Evolutionary conservation across 2,329 filamentous ascomycete genomes (phyloP), one percentile per base, ranked within the genome.

Genomic region (Phialophora verrucosa): DNA sequence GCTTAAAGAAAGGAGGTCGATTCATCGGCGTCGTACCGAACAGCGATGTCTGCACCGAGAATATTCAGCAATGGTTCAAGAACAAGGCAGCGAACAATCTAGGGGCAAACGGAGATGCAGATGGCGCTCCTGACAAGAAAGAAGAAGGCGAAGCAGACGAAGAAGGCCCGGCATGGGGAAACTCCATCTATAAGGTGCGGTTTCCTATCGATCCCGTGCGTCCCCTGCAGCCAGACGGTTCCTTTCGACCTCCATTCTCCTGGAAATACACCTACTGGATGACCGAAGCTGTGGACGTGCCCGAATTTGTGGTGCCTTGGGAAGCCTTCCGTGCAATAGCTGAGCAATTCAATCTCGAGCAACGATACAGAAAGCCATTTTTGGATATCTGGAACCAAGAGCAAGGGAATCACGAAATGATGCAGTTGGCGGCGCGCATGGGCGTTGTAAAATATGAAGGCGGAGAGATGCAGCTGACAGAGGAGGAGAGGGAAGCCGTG

Each of bases 241-340:
- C 95, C 35, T 99, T 99, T 81, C 89, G 95, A 4, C 95, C 95
- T 4, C 92, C 95, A 0, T 98, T 93, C 76, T 95, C 94, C 58
- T 98, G 95, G 93, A 97, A 95, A 78, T 99, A 99, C 81, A 96
- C 88, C 75, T 99, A 97, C 82, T 96, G 93, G 78, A 88, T 99
- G 64, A 90, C 95, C 74, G 95, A 99, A 80, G 95, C 95, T 0
- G 95, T 99, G 23, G 94, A 98, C 77, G 92, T 97, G 7, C 94
- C 95, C 2, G 95, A 99, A 81, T 99, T 97, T 76, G 94, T 99
- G 1, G 95, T 99, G 1, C 95, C 95, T 0, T 99, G 95, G 94
- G 93, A 97, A 77, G 93, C 93, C 0, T 98, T 99, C 82, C 91
- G 95, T 80, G 93, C 92, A 74, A 82, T 98, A 73, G 95, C 95